phyloP scores from a whole-genome alignment of 306 rosid genomes.

The Trifolium pratense region DNA sequence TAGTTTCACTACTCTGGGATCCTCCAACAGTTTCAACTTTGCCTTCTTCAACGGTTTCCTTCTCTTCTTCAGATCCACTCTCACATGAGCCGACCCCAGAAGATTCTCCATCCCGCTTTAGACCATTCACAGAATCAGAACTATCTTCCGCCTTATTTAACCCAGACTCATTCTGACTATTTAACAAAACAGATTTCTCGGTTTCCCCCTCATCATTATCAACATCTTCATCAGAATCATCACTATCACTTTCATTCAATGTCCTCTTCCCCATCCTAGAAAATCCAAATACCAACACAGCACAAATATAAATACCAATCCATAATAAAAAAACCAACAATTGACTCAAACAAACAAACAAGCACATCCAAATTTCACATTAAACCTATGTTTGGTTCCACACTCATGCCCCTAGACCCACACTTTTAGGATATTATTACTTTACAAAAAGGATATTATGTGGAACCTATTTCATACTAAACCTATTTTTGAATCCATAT shows the following conservation, averaged over 20 bases:
- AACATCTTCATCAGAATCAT: slow-evolving; percentile 56
- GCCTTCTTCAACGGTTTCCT: slow-evolving; percentile 53
- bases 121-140: slow-evolving; percentile 66
- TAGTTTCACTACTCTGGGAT: slow-evolving; percentile 35
- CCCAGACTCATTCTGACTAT: slow-evolving; percentile 57
- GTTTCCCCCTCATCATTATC: slow-evolving; percentile 51
- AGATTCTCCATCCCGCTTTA: slow-evolving; percentile 52
- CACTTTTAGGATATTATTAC: no score
- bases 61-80: slow-evolving; percentile 87
- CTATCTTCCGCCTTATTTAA: slow-evolving; percentile 69
- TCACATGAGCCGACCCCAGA: slow-evolving; percentile 59
- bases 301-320: slow-evolving; percentile 39
- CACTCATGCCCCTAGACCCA: neutral
- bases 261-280: slow-evolving; percentile 88
- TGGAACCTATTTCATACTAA: no score
- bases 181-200: slow-evolving; percentile 62
- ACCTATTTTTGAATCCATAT: no score
- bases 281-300: slow-evolving; percentile 33
- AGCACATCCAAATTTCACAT: neutral
- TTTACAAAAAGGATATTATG: no score
- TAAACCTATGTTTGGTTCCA: slow-evolving; percentile 7
- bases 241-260: slow-evolving; percentile 73
- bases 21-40: slow-evolving; percentile 46
- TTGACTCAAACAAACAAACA: neutral
- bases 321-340: slow-evolving; percentile 14